Percentiles rank a stretch among this genome's conserved stretches.
Conservation (phyloP, 2,329 filamentous ascomycete species). For the Colletotrichum sp. region DNA sequence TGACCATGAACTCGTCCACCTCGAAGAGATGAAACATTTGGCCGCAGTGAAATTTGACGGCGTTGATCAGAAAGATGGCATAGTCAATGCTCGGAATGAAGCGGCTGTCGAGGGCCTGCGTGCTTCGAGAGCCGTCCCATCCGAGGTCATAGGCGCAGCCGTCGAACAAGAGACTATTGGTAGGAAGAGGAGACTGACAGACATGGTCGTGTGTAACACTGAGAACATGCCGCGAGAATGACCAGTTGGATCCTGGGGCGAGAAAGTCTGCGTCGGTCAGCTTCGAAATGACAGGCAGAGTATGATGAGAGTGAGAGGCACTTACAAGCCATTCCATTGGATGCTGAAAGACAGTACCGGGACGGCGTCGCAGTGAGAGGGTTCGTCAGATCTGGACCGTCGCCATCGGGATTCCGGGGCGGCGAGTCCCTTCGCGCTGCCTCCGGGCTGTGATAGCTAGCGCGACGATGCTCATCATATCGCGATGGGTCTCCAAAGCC, state of each 20-base stretch:
- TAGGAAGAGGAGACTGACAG: constrained; percentile 45
- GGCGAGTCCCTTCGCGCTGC: neutral
- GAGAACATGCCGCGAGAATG: constrained; percentile 54
- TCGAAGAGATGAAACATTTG: constrained; percentile 61
- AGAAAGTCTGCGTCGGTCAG: constrained; percentile 46
- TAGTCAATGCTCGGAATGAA: constrained; percentile 46
- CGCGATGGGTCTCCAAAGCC: neutral
- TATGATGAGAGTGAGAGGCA: too few species aligned
- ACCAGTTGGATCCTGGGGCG: constrained; percentile 62
- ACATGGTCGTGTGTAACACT: constrained; percentile 53
- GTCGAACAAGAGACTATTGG: constrained; percentile 52
- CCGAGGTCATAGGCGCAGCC: constrained; percentile 50
- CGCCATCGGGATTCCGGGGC: neutral
- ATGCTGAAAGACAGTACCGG: constrained; percentile 1
- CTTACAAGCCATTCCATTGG: constrained; percentile 1
- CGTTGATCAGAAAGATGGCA: constrained; percentile 57
- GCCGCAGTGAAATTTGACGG: constrained; percentile 60
- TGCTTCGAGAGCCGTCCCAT: constrained; percentile 9
- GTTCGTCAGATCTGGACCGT: constrained; percentile 4
- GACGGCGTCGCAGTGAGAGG: constrained; percentile 4
- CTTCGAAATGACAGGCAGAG: neutral
- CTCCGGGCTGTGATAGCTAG: neutral
- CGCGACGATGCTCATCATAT: neutral
- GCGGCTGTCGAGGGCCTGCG: neutral
- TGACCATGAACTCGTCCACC: constrained; percentile 52